Evolutionary conservation across 1,139 yeast species (phyloP), one percentile per base, ranked within the genome.

Genomic region (Geotrichum armillariae): DNA sequence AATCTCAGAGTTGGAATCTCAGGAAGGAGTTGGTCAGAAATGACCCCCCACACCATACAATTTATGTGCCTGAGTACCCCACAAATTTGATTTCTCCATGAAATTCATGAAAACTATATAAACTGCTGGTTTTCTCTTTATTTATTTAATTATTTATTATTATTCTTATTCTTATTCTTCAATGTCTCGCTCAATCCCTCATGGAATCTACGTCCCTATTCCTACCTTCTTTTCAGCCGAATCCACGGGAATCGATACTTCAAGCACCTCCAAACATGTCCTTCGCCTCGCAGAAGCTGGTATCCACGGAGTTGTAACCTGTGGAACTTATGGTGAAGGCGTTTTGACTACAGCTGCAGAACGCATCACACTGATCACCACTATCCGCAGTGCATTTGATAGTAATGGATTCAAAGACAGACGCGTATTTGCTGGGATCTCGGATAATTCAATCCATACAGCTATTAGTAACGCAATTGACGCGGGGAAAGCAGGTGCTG

Each of bases 361-460:
- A 59, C 64, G 79, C 47, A 56, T 60, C n/a, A 47, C 59, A 17
- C 44, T 73, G 11, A 63, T 74, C 21, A 49, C 60, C 5, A 57
- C 66, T 9, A 58, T 74, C 45, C 66, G 71, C 38, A 55, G 64
- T 2, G 72, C 69, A 1, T 65, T 74, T 29, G 70, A 72, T 14
- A 50, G 43, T 3, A 55, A 47, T 18, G 64, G 65, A 2, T 55
- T 51, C 53, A 41, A 51, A n/a, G 68, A 66, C 35, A 61, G 62
- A 54, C 62, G 68, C 3, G 66, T 74, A 34, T 61, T 74, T 42
- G 76, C 72, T 4, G 78, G 78, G 16, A 66, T 68, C 22, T 74
- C 71, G 11, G 71, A 71, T 45, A 64, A 67, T 50, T 61, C 67
- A 35, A 59, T 71, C 20, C 63, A 65, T 35, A 76, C 71, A 42